Base-by-base conservation (phyloP, 805 yeast genomes). In the Komagataella ulmi region DNA sequence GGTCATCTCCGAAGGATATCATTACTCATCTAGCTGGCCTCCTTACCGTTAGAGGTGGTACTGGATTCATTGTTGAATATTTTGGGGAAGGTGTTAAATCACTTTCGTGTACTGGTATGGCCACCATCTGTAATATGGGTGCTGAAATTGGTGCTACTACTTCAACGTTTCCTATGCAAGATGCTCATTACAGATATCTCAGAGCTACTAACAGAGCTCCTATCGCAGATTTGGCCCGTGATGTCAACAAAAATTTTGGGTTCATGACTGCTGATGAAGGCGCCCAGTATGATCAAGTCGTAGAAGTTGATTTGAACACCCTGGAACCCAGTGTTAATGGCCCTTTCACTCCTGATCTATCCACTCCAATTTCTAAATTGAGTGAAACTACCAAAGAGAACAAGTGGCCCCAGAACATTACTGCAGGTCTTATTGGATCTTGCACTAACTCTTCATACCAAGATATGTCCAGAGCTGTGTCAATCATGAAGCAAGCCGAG, bases 81-180 rank as follows among this genome's bases (percentile, higher is more conserved):
- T 90, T 84, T 64, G 98, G 98, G 69, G 89, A 83, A 52, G 98
- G 98, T 78, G 90, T 90, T 52, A 80, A 85, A 63, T 78, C 91
- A 54, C 83, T 90, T 70, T 86, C 96, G 50, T 88, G 96, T 72
- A 91, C 98, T 50, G 98, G 98, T 79, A 90, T 90, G 98, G 98
- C 95, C 68, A 90, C 98, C 62, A 90, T 90, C 73, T 90, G 98
- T 80, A 90, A 90, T 73, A 90, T 90, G 98, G 98, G 98, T 77
- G 98, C 98, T 59, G 98, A 90, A 74, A 89, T 90, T 61, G 98
- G 98, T 74, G 97, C 97, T 55, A 90, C 98, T 56, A 90, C 98
- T 53, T 90, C 97, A 49, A 88, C 87, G 55, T 90, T 90, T 95
- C 98, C 98, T 68, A 89, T 78, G 87, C 89, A 88, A 77, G 79